Base-by-base conservation (phyloP, 441 rosid genomes). In the Adansonia madagascariensis region DNA sequence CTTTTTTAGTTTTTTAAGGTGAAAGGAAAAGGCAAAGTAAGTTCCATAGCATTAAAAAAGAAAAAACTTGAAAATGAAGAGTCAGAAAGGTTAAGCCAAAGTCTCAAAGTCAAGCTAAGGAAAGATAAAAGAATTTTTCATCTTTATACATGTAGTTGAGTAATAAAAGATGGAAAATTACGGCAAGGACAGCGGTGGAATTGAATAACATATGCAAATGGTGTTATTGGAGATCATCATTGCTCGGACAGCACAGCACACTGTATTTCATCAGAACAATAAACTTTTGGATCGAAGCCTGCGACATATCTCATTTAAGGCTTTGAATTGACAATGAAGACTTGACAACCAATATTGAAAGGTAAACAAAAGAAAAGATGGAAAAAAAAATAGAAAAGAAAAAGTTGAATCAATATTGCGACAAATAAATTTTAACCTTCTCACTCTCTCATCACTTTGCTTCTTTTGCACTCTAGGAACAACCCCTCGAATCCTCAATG, bases 381-480 rank as follows among this genome's bases (percentile, higher is more conserved):
- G 6, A 2, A 62, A 61, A 12, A 22, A 18, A 12, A 0, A n/a
- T n/a, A 39, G n/a, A 35, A 24, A 31, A 4, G 6, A 53, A n/a
- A 75, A 80, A 80, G 74, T 57, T 14, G 65, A 69, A 52, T 57
- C 59, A 24, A 31, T 14, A 68, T 52, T 8, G 64, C 12, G 18
- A 60, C 41, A 61, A 3, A 3, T 9, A 39, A 43, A 20, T 64
- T 69, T 46, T 35, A 39, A 41, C 18, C 50, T 31, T 47, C 71
- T 41, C 55, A 39, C 64, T 53, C 67, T 71, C 65, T 71, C 59
- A 6, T 20, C 49, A 71, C 91, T 84, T 90, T 88, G 86, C 93
- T 87, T 90, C 80, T 49, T 62, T 59, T 71, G 76, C 87, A 90
- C 91, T 86, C 93, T 66, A 74, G 82, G 90, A 80, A 86, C 86